Evolutionary conservation across 148 eudicot genomes (phyloP), one percentile per base, ranked within the genome.

Genomic region (Nyssa sinensis): DNA sequence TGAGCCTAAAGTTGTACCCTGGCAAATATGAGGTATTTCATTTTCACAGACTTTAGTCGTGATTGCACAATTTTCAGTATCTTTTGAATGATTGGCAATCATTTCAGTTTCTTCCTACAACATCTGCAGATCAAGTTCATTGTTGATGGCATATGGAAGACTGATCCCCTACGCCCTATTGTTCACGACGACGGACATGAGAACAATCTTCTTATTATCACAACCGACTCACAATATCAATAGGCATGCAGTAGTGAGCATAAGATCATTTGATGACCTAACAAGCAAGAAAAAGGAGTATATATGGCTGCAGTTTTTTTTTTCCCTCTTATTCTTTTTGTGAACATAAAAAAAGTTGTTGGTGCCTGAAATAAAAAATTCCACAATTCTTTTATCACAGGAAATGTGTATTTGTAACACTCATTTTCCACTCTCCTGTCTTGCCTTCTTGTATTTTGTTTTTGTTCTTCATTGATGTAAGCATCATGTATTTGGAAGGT

Each of bases 131-230:
- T 95, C 44, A 95, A 95, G 79, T 95, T 95, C 78, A 88, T 95
- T 14, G 97, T 92, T 32, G 97, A 95, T 81, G 96, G 96, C 11
- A 32, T 63, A 14, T 95, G 99, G 99, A 89, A 67, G 71, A 77
- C 89, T 47, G 97, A 95, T 81, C 99, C 94, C 44, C 82, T 90
- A 70, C 92, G 96, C 3, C 96, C 97, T n/a, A 83, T 86, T 6
- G 88, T 85, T 25, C 64, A 69, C 75, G 82, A 85, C 80, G 69
- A 62, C 25, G 92, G 96, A n/a, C 67, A 84, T 39, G 84, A 92
- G 74, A 95, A 95, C 64, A 92, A 92, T 75, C 85, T 90, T 80
- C 85, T 90, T 32, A 83, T 83, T 19, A 57, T 95, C 66, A 51
- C 83, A 79, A 80, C 34, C 27, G 66, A 34, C 35, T 11, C 14